Base-by-base conservation (phyloP, 306 rosid genomes). In the Trichosanthes cucumerina region DNA sequence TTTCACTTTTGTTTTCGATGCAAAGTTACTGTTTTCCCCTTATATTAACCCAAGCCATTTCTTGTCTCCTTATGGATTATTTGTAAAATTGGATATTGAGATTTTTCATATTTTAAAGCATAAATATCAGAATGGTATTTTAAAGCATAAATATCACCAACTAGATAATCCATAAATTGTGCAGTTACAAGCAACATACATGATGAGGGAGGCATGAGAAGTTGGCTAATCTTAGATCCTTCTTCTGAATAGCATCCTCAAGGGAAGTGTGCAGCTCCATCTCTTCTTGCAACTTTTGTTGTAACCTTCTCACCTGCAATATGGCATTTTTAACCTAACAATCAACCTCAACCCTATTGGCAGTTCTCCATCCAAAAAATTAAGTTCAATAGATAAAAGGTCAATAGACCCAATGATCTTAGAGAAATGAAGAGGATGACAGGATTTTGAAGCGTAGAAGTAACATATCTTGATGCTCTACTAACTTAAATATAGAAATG, bases 281-380 rank as follows among this genome's bases (percentile, higher is more conserved):
- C 86, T 90, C 96, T 84, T 90, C 83, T 21, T 49, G 87, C 80
- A 90, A 80, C 79, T 87, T 80, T 58, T 80, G 83, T 75, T 84
- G 86, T 44, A 90, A 83, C 78, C 78, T 84, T 78, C 83, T 86
- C 64, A 90, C 91, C 96, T 90, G 73, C 33, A 31, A 9, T 79
- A 60, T 10, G 24, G 54, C 60, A 83, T 73, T 78, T 63, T 44
- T 76, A 83, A 84, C 41, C 52, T 54, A 86, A 75, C 72, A 81
- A 19, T 46, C 26, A 38, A 41, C 79, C 53, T 46, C 26, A 38
- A 41, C 79, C 53, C 69, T 3, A 78, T 34, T 75, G 60, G 15
- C 65, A 62, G 71, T 75, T 75, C 28, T 49, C 47, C 52, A 34
- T 4, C 41, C 9, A 2, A 53, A 9, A 56, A 38, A 58, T 52